Conservation (phyloP, 2,329 filamentous ascomycete species). For the Penicillium griseofulvum region DNA sequence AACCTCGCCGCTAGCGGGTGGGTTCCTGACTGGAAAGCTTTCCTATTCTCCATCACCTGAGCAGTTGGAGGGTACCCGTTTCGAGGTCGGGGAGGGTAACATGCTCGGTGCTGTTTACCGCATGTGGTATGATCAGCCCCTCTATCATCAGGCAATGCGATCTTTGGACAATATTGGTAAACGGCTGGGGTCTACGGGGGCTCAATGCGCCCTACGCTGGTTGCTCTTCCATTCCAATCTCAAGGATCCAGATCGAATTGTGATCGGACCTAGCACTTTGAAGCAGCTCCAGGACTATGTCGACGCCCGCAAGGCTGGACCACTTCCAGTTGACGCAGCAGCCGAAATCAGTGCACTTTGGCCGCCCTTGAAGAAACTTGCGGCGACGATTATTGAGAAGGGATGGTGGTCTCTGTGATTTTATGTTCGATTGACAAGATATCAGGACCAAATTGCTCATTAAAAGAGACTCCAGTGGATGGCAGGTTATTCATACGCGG, state of each 20-base stretch:
- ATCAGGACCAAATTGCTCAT: not conserved
- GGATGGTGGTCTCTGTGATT: constrained; percentile 6
- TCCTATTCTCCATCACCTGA: not conserved
- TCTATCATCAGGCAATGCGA: constrained; percentile 1
- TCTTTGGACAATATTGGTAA: not conserved
- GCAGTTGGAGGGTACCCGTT: not conserved
- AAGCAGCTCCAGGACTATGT: constrained; percentile 2
- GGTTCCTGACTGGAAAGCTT: constrained; percentile 3
- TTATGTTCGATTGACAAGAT: not conserved
- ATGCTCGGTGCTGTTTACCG: constrained; percentile 6
- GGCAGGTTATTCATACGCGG: not conserved
- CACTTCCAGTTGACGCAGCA: not conserved
- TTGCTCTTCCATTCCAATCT: constrained; percentile 2
- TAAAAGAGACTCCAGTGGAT: not conserved
- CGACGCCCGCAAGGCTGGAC: not conserved
- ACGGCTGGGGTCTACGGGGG: not conserved
- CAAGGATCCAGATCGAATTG: not conserved
- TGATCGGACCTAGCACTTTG: constrained; percentile 1
- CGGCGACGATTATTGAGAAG: not conserved
- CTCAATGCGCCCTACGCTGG: constrained; percentile 2
- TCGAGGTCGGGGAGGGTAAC: constrained; percentile 4
- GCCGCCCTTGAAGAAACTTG: not conserved
- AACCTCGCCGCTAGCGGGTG: constrained; percentile 2
- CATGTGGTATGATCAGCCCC: constrained; percentile 5
- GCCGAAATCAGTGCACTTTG: not conserved